A percentile compares a stretch with the other conserved stretches of the same genome.
Conservation (phyloP, 345 rosid species). For the Gossypium australe region DNA sequence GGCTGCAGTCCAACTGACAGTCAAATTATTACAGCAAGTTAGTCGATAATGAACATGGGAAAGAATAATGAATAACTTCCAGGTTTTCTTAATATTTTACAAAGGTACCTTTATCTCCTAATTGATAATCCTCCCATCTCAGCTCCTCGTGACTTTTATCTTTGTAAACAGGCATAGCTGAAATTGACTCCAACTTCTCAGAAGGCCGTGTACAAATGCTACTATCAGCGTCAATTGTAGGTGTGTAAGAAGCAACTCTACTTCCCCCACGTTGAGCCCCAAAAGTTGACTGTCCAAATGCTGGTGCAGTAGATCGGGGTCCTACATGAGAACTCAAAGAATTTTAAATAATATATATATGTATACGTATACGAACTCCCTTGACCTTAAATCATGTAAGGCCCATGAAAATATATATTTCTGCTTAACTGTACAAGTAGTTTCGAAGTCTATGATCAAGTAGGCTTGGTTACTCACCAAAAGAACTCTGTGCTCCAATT, state of each 20-base stretch:
- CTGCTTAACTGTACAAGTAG: neutral
- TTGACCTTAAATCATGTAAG: neutral
- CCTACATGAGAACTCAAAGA: conserved; percentile 38
- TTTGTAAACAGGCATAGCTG: conserved; percentile 73
- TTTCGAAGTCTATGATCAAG: neutral
- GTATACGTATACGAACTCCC: neutral
- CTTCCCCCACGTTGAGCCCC: conserved; percentile 80
- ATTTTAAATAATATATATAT: neutral
- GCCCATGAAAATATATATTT: neutral
- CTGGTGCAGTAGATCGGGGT: conserved; percentile 54
- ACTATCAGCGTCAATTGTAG: conserved; percentile 60
- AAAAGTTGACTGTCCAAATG: conserved; percentile 71
- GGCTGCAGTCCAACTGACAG: conserved; percentile 70
- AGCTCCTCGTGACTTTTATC: conserved; percentile 87
- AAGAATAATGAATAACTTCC: neutral
- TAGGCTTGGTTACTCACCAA: conserved; percentile 33
- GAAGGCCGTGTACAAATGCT: conserved; percentile 45
- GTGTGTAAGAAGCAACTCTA: conserved; percentile 58
- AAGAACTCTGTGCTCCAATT: conserved; percentile 65
- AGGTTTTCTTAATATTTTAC: neutral
- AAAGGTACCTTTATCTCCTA: conserved; percentile 84
- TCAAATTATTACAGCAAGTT: neutral
- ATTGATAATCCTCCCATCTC: conserved; percentile 93
- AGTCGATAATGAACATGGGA: neutral
- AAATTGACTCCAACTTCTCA: conserved; percentile 78